phyloP scores from a whole-genome alignment of 768 basidiomycete species.

The Suillus ampliporus region DNA sequence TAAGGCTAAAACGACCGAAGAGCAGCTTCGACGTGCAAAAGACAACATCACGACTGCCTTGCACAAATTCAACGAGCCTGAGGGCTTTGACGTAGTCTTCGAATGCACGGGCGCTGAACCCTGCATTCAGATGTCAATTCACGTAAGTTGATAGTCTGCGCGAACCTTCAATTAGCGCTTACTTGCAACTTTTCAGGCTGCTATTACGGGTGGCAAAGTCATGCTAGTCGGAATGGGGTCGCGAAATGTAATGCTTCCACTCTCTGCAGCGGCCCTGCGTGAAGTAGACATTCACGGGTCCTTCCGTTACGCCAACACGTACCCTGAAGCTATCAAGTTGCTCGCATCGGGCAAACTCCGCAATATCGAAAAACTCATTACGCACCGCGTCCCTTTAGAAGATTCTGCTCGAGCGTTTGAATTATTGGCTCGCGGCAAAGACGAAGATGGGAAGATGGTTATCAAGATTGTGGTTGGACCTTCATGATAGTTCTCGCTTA shows the following conservation, averaged over 20 bases:
- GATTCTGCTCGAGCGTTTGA: slow-evolving; percentile 81
- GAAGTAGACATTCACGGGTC: slow-evolving; percentile 94
- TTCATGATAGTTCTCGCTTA: slow-evolving; percentile 19
- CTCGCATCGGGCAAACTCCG: slow-evolving; percentile 68
- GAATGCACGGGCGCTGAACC: slow-evolving; percentile 96
- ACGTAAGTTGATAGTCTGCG: slow-evolving; percentile 59
- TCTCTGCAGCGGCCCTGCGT: slow-evolving; percentile 79
- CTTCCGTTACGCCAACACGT: slow-evolving; percentile 92
- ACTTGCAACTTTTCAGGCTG: slow-evolving; percentile 57
- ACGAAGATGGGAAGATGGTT: slow-evolving; percentile 81
- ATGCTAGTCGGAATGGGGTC: slow-evolving; percentile 97
- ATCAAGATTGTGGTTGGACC: slow-evolving; percentile 86
- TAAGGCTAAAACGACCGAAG: slow-evolving; percentile 58
- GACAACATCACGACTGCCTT: slow-evolving; percentile 59
- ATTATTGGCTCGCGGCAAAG: slow-evolving; percentile 75
- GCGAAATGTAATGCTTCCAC: slow-evolving; percentile 79
- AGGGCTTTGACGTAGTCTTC: slow-evolving; percentile 92
- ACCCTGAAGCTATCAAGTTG: slow-evolving; percentile 82
- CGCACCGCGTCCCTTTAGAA: slow-evolving; percentile 73
- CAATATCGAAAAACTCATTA: slow-evolving; percentile 75
- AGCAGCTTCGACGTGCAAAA: slow-evolving; percentile 64
- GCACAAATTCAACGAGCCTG: slow-evolving; percentile 58
- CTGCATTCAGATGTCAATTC: slow-evolving; percentile 89
- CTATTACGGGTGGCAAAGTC: slow-evolving; percentile 85
- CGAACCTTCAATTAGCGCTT: slow-evolving; percentile 17